These are phyloP conservation scores for Syzygium jambos DNA, from an alignment of 345 rosid species.

Conservation along the genomic window DNA sequence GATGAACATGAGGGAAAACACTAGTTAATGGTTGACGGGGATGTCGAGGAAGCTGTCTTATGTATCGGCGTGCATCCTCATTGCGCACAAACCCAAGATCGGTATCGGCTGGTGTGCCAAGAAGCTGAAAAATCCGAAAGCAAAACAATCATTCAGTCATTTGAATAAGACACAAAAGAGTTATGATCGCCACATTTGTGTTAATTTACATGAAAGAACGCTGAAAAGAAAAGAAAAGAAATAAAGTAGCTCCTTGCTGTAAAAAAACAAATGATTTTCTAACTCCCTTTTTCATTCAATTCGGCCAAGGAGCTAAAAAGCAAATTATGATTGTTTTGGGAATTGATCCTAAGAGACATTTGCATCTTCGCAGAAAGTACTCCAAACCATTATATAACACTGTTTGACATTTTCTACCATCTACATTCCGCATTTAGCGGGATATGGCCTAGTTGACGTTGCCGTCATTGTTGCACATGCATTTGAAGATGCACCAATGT, in stretches of 20 bases:
- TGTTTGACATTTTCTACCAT: not conserved
- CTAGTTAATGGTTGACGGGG: slow-evolving; percentile 65
- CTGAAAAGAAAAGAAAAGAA: not conserved
- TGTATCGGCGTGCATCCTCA: slow-evolving; percentile 85
- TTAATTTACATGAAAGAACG: not conserved
- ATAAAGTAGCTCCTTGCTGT: not conserved
- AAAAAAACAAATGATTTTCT: not conserved
- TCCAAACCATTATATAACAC: not conserved
- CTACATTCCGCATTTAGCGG: not conserved
- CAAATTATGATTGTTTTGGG: not conserved
- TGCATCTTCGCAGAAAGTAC: not conserved
- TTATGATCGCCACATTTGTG: not conserved
- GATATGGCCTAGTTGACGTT: not conserved
- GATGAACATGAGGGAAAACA: slow-evolving; percentile 70
- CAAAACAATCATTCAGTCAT: not conserved
- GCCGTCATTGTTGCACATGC: not conserved
- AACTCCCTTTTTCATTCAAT: not conserved
- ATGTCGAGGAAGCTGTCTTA: slow-evolving; percentile 53
- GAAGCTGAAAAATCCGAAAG: slow-evolving; percentile 49
- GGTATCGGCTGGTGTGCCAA: slow-evolving; percentile 84
- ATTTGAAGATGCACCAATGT: not conserved
- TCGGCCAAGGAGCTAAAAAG: not conserved
- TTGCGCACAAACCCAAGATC: slow-evolving; percentile 82
- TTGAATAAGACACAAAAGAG: not conserved
- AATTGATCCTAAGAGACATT: not conserved